These are phyloP conservation scores for Sapria himalayana DNA, from an alignment of 345 rosid genomes.

Conservation along the genomic window DNA sequence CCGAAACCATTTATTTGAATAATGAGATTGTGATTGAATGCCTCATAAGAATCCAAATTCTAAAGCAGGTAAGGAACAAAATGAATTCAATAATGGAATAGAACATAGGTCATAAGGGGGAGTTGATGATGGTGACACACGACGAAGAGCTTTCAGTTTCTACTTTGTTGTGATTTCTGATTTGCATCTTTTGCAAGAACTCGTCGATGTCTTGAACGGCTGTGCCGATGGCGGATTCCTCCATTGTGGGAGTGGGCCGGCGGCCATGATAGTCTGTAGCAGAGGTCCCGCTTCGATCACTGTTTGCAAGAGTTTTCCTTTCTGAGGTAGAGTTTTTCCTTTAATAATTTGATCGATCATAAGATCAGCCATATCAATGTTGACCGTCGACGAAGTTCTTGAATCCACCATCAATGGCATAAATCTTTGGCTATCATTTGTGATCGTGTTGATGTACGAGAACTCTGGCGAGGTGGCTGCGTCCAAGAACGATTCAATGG, in stretches of 20 bases:
- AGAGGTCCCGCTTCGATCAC: constrained; percentile 69
- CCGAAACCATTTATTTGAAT: too few relatives aligned
- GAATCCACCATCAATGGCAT: too few relatives aligned
- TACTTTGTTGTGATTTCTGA: too few relatives aligned
- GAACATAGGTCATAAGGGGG: too few relatives aligned
- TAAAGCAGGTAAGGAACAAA: too few relatives aligned
- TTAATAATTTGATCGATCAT: constrained; percentile 27
- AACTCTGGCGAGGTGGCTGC: constrained; percentile 57
- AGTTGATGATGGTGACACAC: too few relatives aligned
- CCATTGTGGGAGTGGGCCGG: constrained; percentile 90
- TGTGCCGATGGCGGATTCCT: constrained; percentile 80
- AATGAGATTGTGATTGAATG: too few relatives aligned
- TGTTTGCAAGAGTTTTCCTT: constrained; percentile 52
- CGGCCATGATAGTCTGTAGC: constrained; percentile 51
- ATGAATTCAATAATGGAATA: too few relatives aligned
- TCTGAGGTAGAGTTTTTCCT: constrained; percentile 40
- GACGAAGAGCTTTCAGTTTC: too few relatives aligned
- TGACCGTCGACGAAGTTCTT: constrained; percentile 8
- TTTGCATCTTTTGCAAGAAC: constrained; percentile 16
- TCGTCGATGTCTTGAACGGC: constrained; percentile 31
- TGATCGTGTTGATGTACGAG: constrained; percentile 30
- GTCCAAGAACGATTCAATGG: constrained; percentile 50
- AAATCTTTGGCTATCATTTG: too few relatives aligned
- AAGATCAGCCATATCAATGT: constrained; percentile 20
- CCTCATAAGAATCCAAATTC: too few relatives aligned